A percentile compares a stretch with the other conserved stretches of the same genome.
phyloP scores from a whole-genome alignment of 2,329 filamentous ascomycete genomes.

The Colletotrichum lupini region DNA sequence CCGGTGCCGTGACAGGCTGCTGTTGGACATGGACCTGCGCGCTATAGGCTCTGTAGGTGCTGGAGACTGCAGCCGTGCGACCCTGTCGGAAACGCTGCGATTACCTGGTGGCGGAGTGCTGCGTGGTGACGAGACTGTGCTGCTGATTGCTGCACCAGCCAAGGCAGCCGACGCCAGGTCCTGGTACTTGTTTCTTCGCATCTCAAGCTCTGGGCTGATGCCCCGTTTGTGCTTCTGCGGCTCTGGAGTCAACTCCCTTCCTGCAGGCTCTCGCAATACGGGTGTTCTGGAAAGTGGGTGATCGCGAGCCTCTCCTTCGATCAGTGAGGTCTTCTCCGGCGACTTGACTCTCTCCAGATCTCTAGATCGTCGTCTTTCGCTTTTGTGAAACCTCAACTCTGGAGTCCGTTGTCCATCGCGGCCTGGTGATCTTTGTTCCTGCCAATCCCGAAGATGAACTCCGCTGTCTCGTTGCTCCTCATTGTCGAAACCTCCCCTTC shows the following conservation, averaged over 20 bases:
- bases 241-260: slow-evolving; percentile 50
- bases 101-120: slow-evolving; percentile 35
- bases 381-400: slow-evolving; percentile 22
- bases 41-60: slow-evolving; percentile 38
- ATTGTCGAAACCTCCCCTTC: slow-evolving; percentile 46
- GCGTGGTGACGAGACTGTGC: slow-evolving; percentile 20
- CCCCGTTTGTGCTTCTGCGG: slow-evolving; percentile 52
- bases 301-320: slow-evolving; percentile 33
- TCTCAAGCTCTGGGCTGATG: slow-evolving; percentile 35
- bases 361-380: slow-evolving; percentile 38
- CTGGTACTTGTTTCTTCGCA: slow-evolving; percentile 41
- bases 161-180: slow-evolving; percentile 46
- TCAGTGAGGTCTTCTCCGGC: slow-evolving; percentile 40
- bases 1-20: slow-evolving; percentile 60
- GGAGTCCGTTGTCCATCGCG: slow-evolving; percentile 38
- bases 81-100: slow-evolving; percentile 52
- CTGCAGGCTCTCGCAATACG: slow-evolving; percentile 51
- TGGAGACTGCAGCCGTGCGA: slow-evolving; percentile 37
- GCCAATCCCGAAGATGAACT: slow-evolving; percentile 63
- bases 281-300: slow-evolving; percentile 51
- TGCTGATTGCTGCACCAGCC: slow-evolving; percentile 27
- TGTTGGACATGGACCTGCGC: slow-evolving; percentile 64
- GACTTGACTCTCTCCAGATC: slow-evolving; percentile 28
- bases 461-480: slow-evolving; percentile 64
- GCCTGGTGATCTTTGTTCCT: slow-evolving; percentile 43